Evolutionary conservation across 176 grass and related monocot species (phyloP).

Genomic region (Eleusine coracana): DNA sequence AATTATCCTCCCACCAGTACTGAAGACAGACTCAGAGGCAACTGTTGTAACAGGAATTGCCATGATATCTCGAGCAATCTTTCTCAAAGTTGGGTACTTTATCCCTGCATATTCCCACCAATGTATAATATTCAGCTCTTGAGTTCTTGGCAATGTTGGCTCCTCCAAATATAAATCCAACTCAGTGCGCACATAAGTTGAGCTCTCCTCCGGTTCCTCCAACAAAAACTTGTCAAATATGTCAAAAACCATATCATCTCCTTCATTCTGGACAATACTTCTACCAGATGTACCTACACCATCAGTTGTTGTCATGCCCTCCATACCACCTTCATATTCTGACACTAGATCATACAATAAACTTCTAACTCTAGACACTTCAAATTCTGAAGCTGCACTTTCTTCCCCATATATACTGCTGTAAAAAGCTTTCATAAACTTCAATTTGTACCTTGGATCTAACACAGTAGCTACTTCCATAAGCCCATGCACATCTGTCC

Average conservation of each 20-base stretch:
- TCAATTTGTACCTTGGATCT: too few species aligned
- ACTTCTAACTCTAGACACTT: not conserved
- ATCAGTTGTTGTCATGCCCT: not conserved
- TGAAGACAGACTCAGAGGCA: not conserved
- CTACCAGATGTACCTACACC: not conserved
- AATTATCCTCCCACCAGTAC: not conserved
- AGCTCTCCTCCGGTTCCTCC: not conserved
- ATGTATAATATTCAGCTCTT: not conserved
- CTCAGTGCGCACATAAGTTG: not conserved
- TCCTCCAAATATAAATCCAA: not conserved
- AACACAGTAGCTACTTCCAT: too few species aligned
- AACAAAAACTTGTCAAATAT: not conserved
- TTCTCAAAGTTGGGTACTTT: not conserved
- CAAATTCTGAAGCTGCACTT: too few species aligned
- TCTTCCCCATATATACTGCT: too few species aligned
- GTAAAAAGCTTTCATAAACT: too few species aligned
- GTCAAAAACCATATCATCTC: not conserved
- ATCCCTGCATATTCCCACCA: not conserved
- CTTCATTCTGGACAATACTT: not conserved
- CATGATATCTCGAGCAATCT: not conserved
- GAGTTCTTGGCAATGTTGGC: not conserved
- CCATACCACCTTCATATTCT: not conserved
- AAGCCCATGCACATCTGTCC: too few species aligned
- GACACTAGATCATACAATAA: not conserved
- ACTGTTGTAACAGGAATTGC: not conserved